Base-by-base conservation (phyloP, 2,329 filamentous ascomycete genomes). In the Pseudofabraea citricarpa region DNA sequence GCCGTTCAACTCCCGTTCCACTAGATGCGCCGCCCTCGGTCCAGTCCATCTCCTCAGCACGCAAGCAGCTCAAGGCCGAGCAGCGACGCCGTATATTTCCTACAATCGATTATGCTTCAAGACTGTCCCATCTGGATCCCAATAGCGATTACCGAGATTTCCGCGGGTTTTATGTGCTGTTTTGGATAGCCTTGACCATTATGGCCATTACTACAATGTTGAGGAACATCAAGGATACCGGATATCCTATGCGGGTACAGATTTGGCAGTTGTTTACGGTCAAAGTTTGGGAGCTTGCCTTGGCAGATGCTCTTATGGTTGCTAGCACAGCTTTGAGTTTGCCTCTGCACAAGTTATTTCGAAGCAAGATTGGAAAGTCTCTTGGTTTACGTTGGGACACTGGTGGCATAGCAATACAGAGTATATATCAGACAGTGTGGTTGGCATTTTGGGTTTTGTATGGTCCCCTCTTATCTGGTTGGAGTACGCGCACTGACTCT, bases 201-300 rank as follows among this genome's bases (percentile, higher is more conserved):
- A 95, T 98, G 90, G 89, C 90, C 57, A 84, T 95, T 50, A 97
- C 91, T 3, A 87, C 87, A n/a, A 88, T 90, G 73, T 68, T 96
- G 58, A 82, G 91, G 57, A 97, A 95, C 64, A 80, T 93, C 60
- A 95, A 91, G 65, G 93, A 97, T 62, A 96, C 89, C 0, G 93
- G 93, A 18, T 87, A 85, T 61, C 87, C 90, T 13, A 71, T 97
- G 56, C 80, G 86, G 57, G 81, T 94, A 40, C 76, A 87, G 63
- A 94, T 97, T 53, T 97, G 90, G 88, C 77, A 76, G 42, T 71
- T 95, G 19, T 89, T 97, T 62, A 90, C 87, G 15, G 77, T 90
- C 48, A 95, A 96, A 68, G 78, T 95, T 1, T 89, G 87, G 75
- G 87, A 95, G 56, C 68, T 98, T 53, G 90, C 78, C 12, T 64